Evolutionary conservation across 2,329 filamentous ascomycete genomes (phyloP), one percentile per base, ranked within the genome.

Genomic region (Decorospora gaudefroyi): DNA sequence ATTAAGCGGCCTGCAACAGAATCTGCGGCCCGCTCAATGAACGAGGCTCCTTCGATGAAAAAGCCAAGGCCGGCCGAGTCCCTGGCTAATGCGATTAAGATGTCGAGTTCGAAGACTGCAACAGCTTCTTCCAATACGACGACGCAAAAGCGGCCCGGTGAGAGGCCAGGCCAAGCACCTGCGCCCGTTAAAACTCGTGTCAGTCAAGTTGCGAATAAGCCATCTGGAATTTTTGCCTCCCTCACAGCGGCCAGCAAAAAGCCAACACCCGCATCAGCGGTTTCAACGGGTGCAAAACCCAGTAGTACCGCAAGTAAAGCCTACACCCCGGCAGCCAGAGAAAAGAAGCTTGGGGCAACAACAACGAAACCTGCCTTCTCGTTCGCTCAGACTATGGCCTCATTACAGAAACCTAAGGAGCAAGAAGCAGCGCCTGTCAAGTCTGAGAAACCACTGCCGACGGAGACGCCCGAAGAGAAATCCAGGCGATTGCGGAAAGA

Each of bases 401-500:
- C 63, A 31, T 51, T 73, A 12, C 72, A 76, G 34, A 83, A 83
- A 55, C 78, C 79, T 4, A 83, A 83, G 42, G 69, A 77, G 34
- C 72, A 74, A 48, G 68, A 75, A 60, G 76, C 75, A 10, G 69
- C 74, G 3, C 61, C 64, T 12, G 43, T 58, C 22, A 78, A 80
- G 43, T 71, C 77, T 0, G 81, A 82, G 53, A 81, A 83, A 49
- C 73, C 72, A 45, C 64, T 67, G 12, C 71, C 75, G 0, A 73
- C 77, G 0, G 87, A 91, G 65, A 89, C 85, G 0, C 74, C 82
- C 0, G 85, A 88, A 57, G 79, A 89, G 62, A 84, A 77, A 57
- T 74, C 77, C 1, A 86, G 83, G 59, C 81, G 88, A 8, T 72
- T 89, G 4, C 82, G 86, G 23, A 90, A 89, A 60, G 86, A 90